Evolutionary conservation across 106 monocot genomes (phyloP).

Genomic region (Alisma plantagoaquatica): DNA sequence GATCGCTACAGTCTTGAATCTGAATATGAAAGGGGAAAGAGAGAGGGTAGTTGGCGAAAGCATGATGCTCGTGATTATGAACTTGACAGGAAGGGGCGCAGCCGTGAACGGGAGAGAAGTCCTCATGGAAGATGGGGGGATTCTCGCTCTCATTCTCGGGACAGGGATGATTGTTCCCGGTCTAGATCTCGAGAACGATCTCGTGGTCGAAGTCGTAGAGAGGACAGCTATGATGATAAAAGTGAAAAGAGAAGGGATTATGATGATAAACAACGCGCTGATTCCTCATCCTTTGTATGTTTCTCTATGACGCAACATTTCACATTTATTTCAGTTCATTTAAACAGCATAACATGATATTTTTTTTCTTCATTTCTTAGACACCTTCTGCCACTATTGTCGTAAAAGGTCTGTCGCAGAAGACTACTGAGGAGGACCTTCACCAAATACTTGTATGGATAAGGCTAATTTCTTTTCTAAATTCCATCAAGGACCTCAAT

Average conservation of each 20-base stretch:
- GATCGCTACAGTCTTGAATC: constrained; percentile 64
- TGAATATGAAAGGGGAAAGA: constrained; percentile 71
- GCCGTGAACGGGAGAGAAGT: constrained; percentile 64
- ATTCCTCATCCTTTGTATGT: constrained; percentile 6
- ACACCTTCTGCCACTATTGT: constrained; percentile 89
- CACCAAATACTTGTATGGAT: constrained; percentile 85
- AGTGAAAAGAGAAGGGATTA: constrained; percentile 53
- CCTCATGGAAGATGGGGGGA: constrained; percentile 48
- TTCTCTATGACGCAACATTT: too few species aligned
- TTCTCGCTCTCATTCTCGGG: constrained; percentile 50
- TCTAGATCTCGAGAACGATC: constrained; percentile 76
- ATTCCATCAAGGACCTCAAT: too few species aligned
- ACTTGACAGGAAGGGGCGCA: constrained; percentile 39
- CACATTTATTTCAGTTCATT: too few species aligned
- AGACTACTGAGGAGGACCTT: constrained; percentile 87
- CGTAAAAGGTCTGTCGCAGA: constrained; percentile 89
- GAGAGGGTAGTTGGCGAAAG: constrained; percentile 59
- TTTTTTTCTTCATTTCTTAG: constrained; percentile 16
- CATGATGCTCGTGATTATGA: constrained; percentile 68
- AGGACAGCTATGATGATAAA: constrained; percentile 77
- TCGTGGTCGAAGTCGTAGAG: constrained; percentile 60
- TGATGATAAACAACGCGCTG: constrained; percentile 49
- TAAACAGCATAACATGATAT: too few species aligned
- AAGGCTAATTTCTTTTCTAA: too few species aligned
- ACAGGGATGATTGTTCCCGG: constrained; percentile 68